Base-by-base conservation (phyloP, 495 filamentous ascomycete genomes). In the Talaromyces ruber region DNA sequence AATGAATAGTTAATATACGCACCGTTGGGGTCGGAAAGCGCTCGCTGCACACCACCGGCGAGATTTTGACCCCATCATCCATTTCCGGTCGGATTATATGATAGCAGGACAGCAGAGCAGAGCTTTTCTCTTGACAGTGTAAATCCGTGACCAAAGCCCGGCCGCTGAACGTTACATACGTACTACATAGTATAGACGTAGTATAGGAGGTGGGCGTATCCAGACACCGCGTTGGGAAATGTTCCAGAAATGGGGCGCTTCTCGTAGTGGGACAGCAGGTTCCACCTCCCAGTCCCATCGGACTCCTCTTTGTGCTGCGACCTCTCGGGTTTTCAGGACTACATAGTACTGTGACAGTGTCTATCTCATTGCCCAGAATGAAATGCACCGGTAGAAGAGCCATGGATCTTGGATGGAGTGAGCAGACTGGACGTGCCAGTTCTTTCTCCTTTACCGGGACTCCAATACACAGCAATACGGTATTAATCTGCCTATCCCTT, bases 201-300 rank as follows among this genome's bases (percentile, higher is more conserved):
- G n/a, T n/a, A n/a, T n/a, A n/a, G 34, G 7, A 37, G 32, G 32
- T 37, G 32, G 32, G 11, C 16, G 34, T 37, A 37, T 39, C 16
- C 12, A 52, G 22, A 22, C 24, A 25, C 51, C 51, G 22, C 28
- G 51, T 54, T 54, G 51, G 51, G 51, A 54, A 54, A 54, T 54
- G 51, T 54, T 54, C 51, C 51, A 54, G 51, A 54, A 54, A 54
- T 54, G 51, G 51, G 51, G 51, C 43, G 43, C 43, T 47, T 47
- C 18, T 47, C 18, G 7, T 18, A 9, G n/a, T 47, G 7, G 18
- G 43, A 45, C 18, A 45, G 39, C 18, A 45, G 39, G 18, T 18
- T 9, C 43, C 43, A 47, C 43, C 39, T 47, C 16, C 18, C 6
- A 6, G n/a, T 45, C n/a, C n/a, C n/a, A n/a, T n/a, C n/a, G n/a